phyloP scores from a whole-genome alignment of 352 stramenopile species.

The Thraustochytrium striatum region DNA sequence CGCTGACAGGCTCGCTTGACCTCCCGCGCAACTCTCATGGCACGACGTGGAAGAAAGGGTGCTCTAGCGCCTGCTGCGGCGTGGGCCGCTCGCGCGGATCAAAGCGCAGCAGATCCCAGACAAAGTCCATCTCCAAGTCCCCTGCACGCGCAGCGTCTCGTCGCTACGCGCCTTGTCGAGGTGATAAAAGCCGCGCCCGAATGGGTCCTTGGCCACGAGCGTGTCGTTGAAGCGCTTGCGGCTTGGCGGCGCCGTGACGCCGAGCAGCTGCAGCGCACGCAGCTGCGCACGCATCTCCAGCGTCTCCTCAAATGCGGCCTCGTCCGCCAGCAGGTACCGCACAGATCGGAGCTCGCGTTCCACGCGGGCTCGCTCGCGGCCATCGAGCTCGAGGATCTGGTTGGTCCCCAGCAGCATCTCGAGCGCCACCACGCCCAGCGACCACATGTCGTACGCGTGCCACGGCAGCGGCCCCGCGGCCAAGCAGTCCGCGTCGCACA shows the following conservation, averaged over 20 bases:
- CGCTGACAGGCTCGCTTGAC: too few species aligned
- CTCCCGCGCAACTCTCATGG: neutral
- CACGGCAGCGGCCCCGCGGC: neutral
- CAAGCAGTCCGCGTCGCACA: neutral
- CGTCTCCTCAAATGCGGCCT: neutral
- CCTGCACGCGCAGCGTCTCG: constrained; percentile 14
- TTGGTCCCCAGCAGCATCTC: constrained; percentile 18
- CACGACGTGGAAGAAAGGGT: constrained; percentile 11
- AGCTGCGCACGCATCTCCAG: neutral
- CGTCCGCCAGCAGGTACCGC: neutral
- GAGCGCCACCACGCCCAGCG: constrained; percentile 27
- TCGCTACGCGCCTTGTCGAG: neutral
- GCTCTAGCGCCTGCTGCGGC: constrained; percentile 10
- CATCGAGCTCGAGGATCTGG: neutral
- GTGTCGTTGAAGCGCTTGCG: neutral
- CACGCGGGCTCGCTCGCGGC: neutral
- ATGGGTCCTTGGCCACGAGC: neutral
- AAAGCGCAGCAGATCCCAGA: constrained; percentile 11
- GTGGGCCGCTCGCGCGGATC: neutral
- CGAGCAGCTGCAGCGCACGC: neutral
- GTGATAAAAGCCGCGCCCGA: constrained; percentile 18
- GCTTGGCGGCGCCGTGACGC: neutral
- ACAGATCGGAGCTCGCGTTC: neutral
- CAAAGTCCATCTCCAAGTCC: constrained; percentile 40
- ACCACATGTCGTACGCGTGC: constrained; percentile 43